These are phyloP conservation scores for Penicillium capsulatum DNA, from an alignment of 2,329 filamentous ascomycete genomes.

Conservation along the genomic window DNA sequence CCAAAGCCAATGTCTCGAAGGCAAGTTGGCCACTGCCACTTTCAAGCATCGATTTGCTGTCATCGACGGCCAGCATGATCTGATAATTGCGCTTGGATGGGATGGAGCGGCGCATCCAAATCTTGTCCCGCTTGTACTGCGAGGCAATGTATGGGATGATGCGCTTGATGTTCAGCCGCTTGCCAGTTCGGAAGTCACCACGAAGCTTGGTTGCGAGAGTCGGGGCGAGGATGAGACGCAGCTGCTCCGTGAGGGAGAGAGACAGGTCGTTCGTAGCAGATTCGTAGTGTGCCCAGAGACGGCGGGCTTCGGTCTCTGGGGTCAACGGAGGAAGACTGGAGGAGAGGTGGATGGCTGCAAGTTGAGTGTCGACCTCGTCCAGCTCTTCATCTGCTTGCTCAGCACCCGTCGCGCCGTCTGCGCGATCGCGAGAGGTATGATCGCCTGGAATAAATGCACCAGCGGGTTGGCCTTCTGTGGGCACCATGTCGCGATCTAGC, in stretches of 20 bases:
- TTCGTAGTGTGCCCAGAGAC: constrained; percentile 83
- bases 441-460: constrained; percentile 54
- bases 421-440: constrained; percentile 32
- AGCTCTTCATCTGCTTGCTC: constrained; percentile 44
- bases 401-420: constrained; percentile 31
- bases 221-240: constrained; percentile 90
- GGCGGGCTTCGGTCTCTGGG: constrained; percentile 57
- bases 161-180: constrained; percentile 97
- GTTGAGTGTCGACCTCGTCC: constrained; percentile 50
- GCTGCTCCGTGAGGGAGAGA: constrained; percentile 83
- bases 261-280: constrained; percentile 78
- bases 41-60: constrained; percentile 91
- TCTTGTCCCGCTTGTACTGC: constrained; percentile 98
- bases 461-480: constrained; percentile 39
- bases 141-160: constrained; percentile 99
- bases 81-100: constrained; percentile 95
- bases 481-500: constrained; percentile 32
- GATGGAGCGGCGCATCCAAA: constrained; percentile 93
- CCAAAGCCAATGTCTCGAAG: constrained; percentile 89
- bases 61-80: constrained; percentile 94
- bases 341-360: constrained; percentile 69
- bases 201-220: constrained; percentile 94
- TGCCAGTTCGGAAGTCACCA: constrained; percentile 93
- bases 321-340: constrained; percentile 45
- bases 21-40: constrained; percentile 71